These are phyloP conservation scores for Primulina eburnea DNA, from an alignment of 257 asterid genomes.

Conservation along the genomic window DNA sequence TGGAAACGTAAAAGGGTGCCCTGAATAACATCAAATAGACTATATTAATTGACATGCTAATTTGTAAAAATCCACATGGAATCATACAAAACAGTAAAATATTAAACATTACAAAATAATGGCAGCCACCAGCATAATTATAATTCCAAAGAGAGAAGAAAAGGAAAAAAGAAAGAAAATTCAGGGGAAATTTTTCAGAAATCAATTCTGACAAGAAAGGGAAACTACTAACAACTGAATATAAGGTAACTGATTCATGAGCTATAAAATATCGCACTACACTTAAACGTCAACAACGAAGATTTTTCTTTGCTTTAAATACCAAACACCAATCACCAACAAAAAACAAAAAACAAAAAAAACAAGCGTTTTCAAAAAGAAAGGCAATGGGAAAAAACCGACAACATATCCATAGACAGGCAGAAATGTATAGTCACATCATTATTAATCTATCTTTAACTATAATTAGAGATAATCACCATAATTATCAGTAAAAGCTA, in stretches of 20 bases:
- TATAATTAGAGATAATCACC: not conserved
- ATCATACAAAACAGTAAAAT: no score
- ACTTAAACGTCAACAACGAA: no score
- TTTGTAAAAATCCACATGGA: not conserved
- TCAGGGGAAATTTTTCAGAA: no score
- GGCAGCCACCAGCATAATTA: no score
- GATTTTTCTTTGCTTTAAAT: no score
- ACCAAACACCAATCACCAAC: not conserved
- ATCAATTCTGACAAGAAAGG: no score
- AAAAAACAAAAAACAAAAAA: slow-evolving; percentile 9
- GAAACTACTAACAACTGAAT: no score
- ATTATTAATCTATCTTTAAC: not conserved
- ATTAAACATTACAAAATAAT: no score
- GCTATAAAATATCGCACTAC: no score
- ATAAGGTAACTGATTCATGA: no score
- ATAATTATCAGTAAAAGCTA: not conserved
- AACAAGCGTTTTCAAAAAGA: slow-evolving; percentile 18
- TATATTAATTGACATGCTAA: not conserved
- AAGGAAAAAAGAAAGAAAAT: no score
- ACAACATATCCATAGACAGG: not conserved
- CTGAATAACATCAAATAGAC: not conserved
- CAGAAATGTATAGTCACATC: not conserved
- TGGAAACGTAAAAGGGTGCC: slow-evolving; percentile 1
- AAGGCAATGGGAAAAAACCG: slow-evolving; percentile 6
- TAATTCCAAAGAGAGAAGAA: no score